Conservation (phyloP, 306 rosid genomes). For the Cucurbita ficifolia region DNA sequence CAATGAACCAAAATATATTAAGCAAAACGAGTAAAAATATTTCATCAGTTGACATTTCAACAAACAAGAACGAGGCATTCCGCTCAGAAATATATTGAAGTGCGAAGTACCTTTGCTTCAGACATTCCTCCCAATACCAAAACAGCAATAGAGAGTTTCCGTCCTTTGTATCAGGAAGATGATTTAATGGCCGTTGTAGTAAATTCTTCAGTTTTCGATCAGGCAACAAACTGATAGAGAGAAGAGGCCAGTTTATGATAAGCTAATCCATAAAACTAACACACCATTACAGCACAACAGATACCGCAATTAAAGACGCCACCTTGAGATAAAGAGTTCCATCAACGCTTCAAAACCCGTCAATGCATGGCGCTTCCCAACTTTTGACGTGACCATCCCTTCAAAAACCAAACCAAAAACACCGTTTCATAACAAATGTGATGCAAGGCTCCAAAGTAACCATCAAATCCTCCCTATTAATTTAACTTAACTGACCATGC, state of each 20-base stretch:
- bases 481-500: background rate
- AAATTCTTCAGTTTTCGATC: constrained; percentile 80
- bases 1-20: background rate
- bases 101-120: constrained; percentile 73
- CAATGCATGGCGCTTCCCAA: constrained; percentile 89
- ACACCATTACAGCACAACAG: background rate
- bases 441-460: background rate
- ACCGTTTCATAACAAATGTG: background rate
- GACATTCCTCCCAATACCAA: constrained; percentile 95
- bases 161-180: constrained; percentile 69
- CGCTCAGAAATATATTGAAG: background rate
- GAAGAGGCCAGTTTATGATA: background rate
- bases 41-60: background rate
- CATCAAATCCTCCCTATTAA: background rate
- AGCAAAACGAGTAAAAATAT: background rate
- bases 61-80: background rate
- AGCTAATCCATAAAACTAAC: background rate
- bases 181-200: constrained; percentile 50
- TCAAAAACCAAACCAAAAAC: constrained; percentile 13
- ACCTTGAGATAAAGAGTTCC: constrained; percentile 83
- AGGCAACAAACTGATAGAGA: constrained; percentile 58
- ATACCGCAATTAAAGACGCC: background rate
- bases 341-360: constrained; percentile 81
- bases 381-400: constrained; percentile 98
- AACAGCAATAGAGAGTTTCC: constrained; percentile 80